Base-by-base conservation (phyloP, 108 stramenopile genomes). In the Skeletonema grethae region DNA sequence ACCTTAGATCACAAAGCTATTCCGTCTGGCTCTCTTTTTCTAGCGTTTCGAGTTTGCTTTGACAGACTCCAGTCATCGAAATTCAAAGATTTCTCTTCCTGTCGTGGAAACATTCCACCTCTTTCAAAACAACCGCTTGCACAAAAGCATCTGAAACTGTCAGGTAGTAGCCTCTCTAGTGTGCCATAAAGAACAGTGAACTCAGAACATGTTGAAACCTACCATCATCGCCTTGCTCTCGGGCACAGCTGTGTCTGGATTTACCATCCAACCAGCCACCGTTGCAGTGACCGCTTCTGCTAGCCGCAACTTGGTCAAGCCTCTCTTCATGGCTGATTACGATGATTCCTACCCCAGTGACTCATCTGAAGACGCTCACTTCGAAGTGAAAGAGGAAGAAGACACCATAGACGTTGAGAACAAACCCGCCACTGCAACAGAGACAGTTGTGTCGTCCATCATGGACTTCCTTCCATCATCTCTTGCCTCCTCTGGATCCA, bases 381-480 rank as follows among this genome's bases (percentile, higher is more conserved):
- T 86, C 31, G 75, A 76, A 3, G 85, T 91, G 10, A n/a, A 4
- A 28, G 71, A 80, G 34, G 77, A 72, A 10, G 77, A 81, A 18
- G 50, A 15, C 50, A 16, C 69, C 16, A 84, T 91, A 24, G 83
- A 88, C 32, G 82, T 79, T 24, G 85, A 84, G 32, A 76, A 66
- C 30, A 79, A 84, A 61, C 76, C 79, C 32, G 83, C 88, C 25
- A 89, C 86, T 18, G 87, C 74, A 9, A 63, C 76, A 20, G 89
- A 89, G 59, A 63, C 73, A 7, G 55, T 80, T 11, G 88, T 94
- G 0, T 72, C 85, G 28, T 83, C 73, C 41, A 60, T 94, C 25
- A 74, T 94, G 79, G 88, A 90, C 63, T 63, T 87, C 53, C 80
- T 94, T 53, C 90, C 90, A 24, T 53, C 76, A 50, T 73, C 76